Evolutionary conservation across 2,329 filamentous ascomycete genomes (phyloP).

Genomic region (Aotearoamyces nothofagi): DNA sequence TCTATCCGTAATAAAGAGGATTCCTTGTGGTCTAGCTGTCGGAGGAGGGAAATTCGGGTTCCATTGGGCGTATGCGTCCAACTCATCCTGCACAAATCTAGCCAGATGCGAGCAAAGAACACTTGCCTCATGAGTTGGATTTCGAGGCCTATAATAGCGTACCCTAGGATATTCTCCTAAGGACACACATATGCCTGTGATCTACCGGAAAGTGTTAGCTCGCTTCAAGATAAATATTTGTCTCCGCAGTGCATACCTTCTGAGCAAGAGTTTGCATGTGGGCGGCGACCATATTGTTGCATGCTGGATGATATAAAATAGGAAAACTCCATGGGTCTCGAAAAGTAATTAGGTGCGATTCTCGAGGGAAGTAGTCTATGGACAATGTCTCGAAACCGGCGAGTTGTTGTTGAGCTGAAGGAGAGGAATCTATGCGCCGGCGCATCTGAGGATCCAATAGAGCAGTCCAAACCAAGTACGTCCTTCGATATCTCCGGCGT

Average conservation of each 20-base stretch:
- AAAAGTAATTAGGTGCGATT: constrained; percentile 84
- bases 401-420: constrained; percentile 56
- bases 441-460: constrained; percentile 56
- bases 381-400: constrained; percentile 71
- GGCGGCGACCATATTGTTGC: constrained; percentile 66
- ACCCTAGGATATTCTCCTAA: constrained; percentile 91
- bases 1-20: constrained; percentile 76
- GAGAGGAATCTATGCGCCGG: constrained; percentile 59
- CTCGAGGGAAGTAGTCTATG: constrained; percentile 78
- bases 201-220: too few relatives aligned
- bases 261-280: constrained; percentile 80
- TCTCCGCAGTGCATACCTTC: constrained; percentile 42
- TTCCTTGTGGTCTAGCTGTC: constrained; percentile 62
- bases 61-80: constrained; percentile 77
- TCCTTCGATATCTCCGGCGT: constrained; percentile 61
- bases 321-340: constrained; percentile 94
- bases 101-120: constrained; percentile 82
- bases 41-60: constrained; percentile 73
- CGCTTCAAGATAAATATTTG: too few relatives aligned
- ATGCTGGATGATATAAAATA: constrained; percentile 77
- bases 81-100: constrained; percentile 77
- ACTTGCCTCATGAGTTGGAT: constrained; percentile 68
- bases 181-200: constrained; percentile 75
- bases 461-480: constrained; percentile 74
- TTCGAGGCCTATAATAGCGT: constrained; percentile 70